Base-by-base conservation (phyloP, 495 filamentous ascomycete genomes). In the Choiromyces venosus region DNA sequence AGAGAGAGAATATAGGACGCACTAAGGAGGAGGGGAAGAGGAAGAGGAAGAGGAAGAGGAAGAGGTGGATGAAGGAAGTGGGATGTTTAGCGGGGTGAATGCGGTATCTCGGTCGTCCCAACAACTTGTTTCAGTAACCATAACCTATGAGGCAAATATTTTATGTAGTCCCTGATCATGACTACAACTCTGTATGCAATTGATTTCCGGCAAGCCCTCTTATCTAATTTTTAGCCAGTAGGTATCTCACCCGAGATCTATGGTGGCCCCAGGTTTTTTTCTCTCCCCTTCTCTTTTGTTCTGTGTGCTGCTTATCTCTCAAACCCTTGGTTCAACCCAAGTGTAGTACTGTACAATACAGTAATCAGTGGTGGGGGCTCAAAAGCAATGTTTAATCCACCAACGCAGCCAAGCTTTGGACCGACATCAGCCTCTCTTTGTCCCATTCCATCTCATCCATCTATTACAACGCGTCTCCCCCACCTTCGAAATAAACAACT, bases 31-130 rank as follows among this genome's bases (percentile, higher is more conserved):
- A 73, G 65, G 81, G 71, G 67, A 69, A 72, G 72, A 66, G 68
- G 69, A 66, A 71, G 67, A 73, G 76, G 71, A 75, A 74, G 68
- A 72, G 77, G 71, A 73, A 77, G 70, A 71, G 73, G 67, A 73
- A 76, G 71, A 75, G 75, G 68, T 71, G 77, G 71, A 73, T 77
- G 70, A 71, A 73, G 52, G 52, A 61, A 33, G 52, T 33, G 25
- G 52, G 52, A 29, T 33, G 7, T 61, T 61, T 61, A 33, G 52
- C 25, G 52, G 52, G 52, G 52, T 16, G 52, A 33, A 29, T 33
- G 25, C 25, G 52, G 52, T 52, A 16, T 29, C n/a, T 16, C 25
- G 46, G 46, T 56, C n/a, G 46, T 14, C 46, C 46, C 46, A 25
- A 12, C 46, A 56, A 56, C 6, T 14, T 29, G n/a, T 33, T 33